Percentiles rank a stretch among this genome's conserved stretches.
Evolutionary conservation across 1,139 yeast species (phyloP).

Genomic region (Pneumocystis sp.): DNA sequence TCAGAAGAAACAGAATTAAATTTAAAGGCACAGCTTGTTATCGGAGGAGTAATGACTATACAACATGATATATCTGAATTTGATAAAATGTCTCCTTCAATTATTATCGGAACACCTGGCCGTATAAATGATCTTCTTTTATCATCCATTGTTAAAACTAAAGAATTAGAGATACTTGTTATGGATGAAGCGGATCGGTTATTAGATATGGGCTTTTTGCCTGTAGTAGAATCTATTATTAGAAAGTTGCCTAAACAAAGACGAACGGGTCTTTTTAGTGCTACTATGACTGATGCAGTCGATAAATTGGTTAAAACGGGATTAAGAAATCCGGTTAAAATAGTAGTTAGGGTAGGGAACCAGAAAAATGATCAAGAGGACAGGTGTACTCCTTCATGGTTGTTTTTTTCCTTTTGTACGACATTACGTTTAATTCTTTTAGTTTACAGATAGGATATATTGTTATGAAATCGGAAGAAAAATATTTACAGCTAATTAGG

Average conservation of each 20-base stretch:
- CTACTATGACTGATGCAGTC: slow-evolving; percentile 71
- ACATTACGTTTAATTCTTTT: background rate
- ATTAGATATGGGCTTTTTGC: slow-evolving; percentile 61
- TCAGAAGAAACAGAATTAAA: slow-evolving; percentile 3
- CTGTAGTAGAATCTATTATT: slow-evolving; percentile 52
- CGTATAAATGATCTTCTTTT: slow-evolving; percentile 60
- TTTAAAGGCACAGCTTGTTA: slow-evolving; percentile 52
- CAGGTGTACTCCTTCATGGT: slow-evolving; percentile 33
- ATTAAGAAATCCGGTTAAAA: slow-evolving; percentile 75
- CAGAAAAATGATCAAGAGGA: slow-evolving; percentile 8
- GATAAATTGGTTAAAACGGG: slow-evolving; percentile 34
- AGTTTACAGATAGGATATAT: slow-evolving; percentile 51
- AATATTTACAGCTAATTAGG: slow-evolving; percentile 43
- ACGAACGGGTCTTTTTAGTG: slow-evolving; percentile 85
- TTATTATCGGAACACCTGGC: slow-evolving; percentile 88
- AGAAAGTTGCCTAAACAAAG: slow-evolving; percentile 70
- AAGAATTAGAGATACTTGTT: slow-evolving; percentile 55
- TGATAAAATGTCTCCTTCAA: slow-evolving; percentile 43
- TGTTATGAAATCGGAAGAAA: slow-evolving; percentile 43
- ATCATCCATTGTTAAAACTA: slow-evolving; percentile 19
- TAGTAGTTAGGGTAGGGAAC: slow-evolving; percentile 41
- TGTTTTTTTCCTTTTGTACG: background rate
- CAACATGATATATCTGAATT: slow-evolving; percentile 60
- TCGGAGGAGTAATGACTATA: slow-evolving; percentile 59
- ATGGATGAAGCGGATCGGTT: slow-evolving; percentile 89